Conservation (phyloP, 2,329 filamentous ascomycete genomes). For the Fusarium pilosicola region DNA sequence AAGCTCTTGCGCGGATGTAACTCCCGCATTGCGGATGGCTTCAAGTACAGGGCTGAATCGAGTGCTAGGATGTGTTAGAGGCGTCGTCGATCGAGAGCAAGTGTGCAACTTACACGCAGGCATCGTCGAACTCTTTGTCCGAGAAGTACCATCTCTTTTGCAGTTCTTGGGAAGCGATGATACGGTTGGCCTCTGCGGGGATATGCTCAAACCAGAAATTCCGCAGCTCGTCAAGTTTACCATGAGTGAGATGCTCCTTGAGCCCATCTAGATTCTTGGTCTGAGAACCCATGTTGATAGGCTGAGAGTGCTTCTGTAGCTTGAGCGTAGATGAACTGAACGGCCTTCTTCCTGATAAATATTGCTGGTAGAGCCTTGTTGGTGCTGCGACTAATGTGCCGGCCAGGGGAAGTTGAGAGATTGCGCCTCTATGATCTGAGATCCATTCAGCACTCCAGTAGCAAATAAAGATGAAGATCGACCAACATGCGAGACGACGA, state of each 20-base stretch:
- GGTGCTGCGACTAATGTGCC: background rate
- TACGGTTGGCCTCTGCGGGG: slow-evolving; percentile 36
- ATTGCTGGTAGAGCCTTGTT: background rate
- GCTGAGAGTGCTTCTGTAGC: background rate
- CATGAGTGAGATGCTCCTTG: slow-evolving; percentile 41
- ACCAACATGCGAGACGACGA: slow-evolving; percentile 38
- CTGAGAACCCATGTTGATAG: slow-evolving; percentile 3
- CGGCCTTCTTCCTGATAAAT: background rate
- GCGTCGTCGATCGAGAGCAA: fast-evolving
- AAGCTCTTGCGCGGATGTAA: slow-evolving; percentile 45
- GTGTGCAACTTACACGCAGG: slow-evolving; percentile 47
- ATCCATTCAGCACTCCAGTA: slow-evolving; percentile 36
- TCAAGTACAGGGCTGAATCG: slow-evolving; percentile 49
- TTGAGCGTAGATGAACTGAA: slow-evolving; percentile 10
- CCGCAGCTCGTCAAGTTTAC: slow-evolving; percentile 45
- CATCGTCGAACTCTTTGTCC: slow-evolving; percentile 48
- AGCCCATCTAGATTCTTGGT: slow-evolving; percentile 9
- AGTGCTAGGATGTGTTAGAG: slow-evolving; percentile 33
- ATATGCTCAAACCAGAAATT: slow-evolving; percentile 55
- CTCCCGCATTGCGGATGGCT: slow-evolving; percentile 43
- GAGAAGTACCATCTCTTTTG: slow-evolving; percentile 50
- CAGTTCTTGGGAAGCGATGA: slow-evolving; percentile 42
- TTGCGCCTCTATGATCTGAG: slow-evolving; percentile 18
- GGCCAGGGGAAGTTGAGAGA: slow-evolving; percentile 3
- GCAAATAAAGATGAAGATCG: slow-evolving; percentile 24